These are phyloP conservation scores for Atkinsonella hypoxylon DNA, from an alignment of 2,329 filamentous ascomycete genomes.

Conservation along the genomic window DNA sequence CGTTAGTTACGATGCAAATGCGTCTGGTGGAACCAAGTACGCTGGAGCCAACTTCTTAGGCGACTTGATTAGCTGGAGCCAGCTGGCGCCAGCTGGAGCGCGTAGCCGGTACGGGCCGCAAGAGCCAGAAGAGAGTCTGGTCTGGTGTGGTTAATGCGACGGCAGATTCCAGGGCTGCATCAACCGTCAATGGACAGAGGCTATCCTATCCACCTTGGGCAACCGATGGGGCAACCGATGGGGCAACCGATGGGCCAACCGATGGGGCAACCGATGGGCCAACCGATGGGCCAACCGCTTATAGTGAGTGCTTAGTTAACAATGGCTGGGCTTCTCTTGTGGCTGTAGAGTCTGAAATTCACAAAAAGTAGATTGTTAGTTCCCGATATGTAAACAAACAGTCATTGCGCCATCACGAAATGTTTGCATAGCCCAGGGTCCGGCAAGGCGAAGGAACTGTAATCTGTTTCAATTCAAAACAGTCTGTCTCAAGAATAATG, in stretches of 20 bases:
- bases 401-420: no score
- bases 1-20: neutral
- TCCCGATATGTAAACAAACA: no score
- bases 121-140: neutral
- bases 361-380: no score
- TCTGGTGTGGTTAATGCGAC: no score
- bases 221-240: neutral
- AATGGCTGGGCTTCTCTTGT: no score
- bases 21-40: neutral
- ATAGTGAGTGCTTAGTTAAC: no score
- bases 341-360: neutral
- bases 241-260: neutral
- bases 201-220: neutral
- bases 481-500: no score
- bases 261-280: neutral
- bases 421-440: no score
- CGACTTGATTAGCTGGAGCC: neutral
- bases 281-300: no score
- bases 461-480: no score
- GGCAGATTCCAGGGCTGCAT: neutral
- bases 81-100: neutral
- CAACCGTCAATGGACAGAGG: neutral
- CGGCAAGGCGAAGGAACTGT: no score
- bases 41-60: neutral
- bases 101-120: slow-evolving; percentile 3